phyloP scores from a whole-genome alignment of 2,329 filamentous ascomycete genomes.

The Celoporthe dispersa region DNA sequence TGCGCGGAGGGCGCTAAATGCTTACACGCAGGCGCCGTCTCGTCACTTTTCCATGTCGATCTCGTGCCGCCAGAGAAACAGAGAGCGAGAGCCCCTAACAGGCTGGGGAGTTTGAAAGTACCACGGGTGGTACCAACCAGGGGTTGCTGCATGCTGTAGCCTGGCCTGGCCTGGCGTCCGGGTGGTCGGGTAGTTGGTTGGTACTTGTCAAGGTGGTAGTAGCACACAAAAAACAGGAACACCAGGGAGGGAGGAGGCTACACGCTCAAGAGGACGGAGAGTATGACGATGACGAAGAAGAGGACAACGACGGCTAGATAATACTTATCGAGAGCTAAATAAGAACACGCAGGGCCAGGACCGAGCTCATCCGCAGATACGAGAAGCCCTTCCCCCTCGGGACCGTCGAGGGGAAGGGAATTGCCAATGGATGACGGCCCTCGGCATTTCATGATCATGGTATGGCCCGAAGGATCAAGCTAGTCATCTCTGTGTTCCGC shows the following conservation, averaged over 20 bases:
- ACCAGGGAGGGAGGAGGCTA: not conserved
- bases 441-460: not conserved
- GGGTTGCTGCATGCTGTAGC: not conserved
- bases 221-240: not conserved
- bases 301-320: not conserved
- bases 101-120: not conserved
- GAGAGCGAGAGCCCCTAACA: not conserved
- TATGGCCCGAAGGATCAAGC: not conserved
- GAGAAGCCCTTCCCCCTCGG: not conserved
- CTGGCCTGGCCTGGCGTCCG: not conserved
- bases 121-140: not conserved
- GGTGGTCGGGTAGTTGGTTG: not conserved
- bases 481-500: not conserved
- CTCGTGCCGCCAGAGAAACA: not conserved
- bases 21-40: constrained; percentile 11
- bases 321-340: not conserved
- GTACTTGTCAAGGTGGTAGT: not conserved
- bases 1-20: constrained; percentile 8
- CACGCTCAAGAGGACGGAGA: too few relatives aligned
- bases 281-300: not conserved
- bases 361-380: not conserved
- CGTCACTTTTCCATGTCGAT: not conserved
- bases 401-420: too few relatives aligned
- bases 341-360: not conserved
- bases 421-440: too few relatives aligned